A percentile compares a stretch with the other conserved stretches of the same genome.
Evolutionary conservation across 192 early-diverging fungal genomes (phyloP).

Genomic region (Coemansia nantahalensis): DNA sequence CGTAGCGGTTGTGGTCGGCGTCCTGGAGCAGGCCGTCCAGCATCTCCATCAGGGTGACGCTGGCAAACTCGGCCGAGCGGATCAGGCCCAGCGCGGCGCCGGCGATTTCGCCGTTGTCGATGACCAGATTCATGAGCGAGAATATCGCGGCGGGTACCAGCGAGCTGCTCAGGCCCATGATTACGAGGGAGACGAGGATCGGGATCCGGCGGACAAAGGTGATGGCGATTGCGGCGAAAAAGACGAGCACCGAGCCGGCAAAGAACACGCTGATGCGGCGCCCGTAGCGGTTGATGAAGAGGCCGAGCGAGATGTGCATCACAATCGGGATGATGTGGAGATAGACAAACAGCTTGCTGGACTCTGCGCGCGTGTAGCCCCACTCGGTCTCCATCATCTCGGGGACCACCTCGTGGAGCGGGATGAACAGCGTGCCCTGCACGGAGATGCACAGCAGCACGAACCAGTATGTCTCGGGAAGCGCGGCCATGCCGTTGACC

Average conservation of each 20-base stretch:
- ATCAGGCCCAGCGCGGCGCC: slow-evolving; percentile 53
- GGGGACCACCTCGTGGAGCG: slow-evolving; percentile 48
- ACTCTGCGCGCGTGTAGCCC: slow-evolving; percentile 40
- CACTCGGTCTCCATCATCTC: slow-evolving; percentile 54
- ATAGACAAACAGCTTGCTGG: slow-evolving; percentile 51
- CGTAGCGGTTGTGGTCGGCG: slow-evolving; percentile 49
- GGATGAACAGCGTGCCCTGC: slow-evolving; percentile 51
- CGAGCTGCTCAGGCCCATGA: slow-evolving; percentile 44
- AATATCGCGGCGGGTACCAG: slow-evolving; percentile 48
- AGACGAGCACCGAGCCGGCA: slow-evolving; percentile 33
- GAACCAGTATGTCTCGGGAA: slow-evolving; percentile 54
- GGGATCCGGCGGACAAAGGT: slow-evolving; percentile 36
- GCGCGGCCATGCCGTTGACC: slow-evolving; percentile 28
- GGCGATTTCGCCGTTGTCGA: slow-evolving; percentile 47
- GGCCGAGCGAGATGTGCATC: slow-evolving; percentile 54
- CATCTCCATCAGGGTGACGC: slow-evolving; percentile 54
- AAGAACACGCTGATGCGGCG: slow-evolving; percentile 49
- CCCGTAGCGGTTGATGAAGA: slow-evolving; percentile 58
- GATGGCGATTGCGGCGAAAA: slow-evolving; percentile 40
- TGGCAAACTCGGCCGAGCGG: slow-evolving; percentile 51
- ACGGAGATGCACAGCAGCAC: slow-evolving; percentile 42
- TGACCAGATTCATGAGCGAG: slow-evolving; percentile 48
- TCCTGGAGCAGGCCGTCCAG: slow-evolving; percentile 53
- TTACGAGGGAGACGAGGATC: slow-evolving; percentile 31
- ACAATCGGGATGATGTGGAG: slow-evolving; percentile 58